These are phyloP conservation scores for Pseudogymnoascus sp. DNA, from an alignment of 2,329 filamentous ascomycete species.

Conservation along the genomic window DNA sequence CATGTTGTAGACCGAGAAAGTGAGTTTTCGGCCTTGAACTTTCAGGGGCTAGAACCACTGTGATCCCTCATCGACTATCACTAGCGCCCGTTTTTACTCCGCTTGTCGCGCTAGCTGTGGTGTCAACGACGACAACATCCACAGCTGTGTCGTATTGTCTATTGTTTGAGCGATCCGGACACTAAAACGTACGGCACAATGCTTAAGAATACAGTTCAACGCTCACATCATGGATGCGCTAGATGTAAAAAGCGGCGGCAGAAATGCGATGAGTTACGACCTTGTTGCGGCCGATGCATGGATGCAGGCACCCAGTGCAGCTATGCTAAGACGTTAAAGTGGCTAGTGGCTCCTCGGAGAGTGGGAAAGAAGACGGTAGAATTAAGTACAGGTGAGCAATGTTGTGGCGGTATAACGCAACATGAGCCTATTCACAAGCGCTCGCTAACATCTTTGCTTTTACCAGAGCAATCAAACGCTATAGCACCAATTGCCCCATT, in stretches of 20 bases:
- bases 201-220: conserved; percentile 11
- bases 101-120: background rate
- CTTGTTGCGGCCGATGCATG: conserved; percentile 32
- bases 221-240: conserved; percentile 36
- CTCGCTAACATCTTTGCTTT: background rate
- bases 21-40: background rate
- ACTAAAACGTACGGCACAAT: background rate
- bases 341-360: conserved; percentile 35
- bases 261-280: conserved; percentile 38
- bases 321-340: conserved; percentile 35
- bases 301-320: conserved; percentile 30
- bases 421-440: background rate
- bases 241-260: conserved; percentile 37
- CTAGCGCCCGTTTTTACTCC: background rate
- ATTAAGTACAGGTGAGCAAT: conserved; percentile 30
- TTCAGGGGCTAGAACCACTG: background rate
- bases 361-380: conserved; percentile 31
- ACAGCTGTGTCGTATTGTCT: background rate
- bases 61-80: background rate
- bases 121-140: background rate
- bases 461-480: background rate
- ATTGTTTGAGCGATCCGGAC: background rate
- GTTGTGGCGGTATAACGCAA: conserved; percentile 22
- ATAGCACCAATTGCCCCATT: background rate
- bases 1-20: background rate